Conservation (phyloP, 2,329 filamentous ascomycete species). For the Claviceps africana region DNA sequence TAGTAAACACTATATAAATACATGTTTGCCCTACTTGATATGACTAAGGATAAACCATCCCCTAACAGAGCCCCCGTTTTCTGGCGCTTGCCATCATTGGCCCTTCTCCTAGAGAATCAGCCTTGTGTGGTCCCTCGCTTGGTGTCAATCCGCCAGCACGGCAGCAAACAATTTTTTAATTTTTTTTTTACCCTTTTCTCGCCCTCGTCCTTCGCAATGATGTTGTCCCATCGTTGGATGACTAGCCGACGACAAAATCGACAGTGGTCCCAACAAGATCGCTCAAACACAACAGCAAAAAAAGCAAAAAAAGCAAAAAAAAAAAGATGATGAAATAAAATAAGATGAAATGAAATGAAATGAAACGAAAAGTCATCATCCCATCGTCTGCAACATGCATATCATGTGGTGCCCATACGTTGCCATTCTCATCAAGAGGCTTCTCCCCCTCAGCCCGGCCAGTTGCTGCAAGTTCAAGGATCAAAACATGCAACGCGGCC, state of each 20-base stretch:
- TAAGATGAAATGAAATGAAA: too few species aligned
- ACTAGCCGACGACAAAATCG: background rate
- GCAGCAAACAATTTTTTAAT: background rate
- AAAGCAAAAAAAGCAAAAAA: too few species aligned
- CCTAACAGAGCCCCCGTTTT: too few species aligned
- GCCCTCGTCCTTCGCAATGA: too few species aligned
- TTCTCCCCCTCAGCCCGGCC: background rate
- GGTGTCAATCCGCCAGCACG: background rate
- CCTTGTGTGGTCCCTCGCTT: conserved; percentile 2
- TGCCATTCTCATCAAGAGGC: background rate
- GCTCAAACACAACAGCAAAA: background rate
- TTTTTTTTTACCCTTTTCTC: too few species aligned
- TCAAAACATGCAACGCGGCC: background rate
- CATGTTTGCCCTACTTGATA: too few species aligned
- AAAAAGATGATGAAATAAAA: too few species aligned
- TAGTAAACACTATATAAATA: too few species aligned
- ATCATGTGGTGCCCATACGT: background rate
- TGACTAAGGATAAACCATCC: too few species aligned
- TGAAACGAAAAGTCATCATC: too few species aligned
- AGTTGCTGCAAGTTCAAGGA: conserved; percentile 1
- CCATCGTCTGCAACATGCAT: background rate
- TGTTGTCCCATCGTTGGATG: background rate
- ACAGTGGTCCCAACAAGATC: background rate
- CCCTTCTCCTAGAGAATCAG: conserved; percentile 7
- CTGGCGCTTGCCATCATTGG: too few species aligned